Base-by-base conservation (phyloP, 768 basidiomycete genomes). In the Pleurotus tuoliensis region DNA sequence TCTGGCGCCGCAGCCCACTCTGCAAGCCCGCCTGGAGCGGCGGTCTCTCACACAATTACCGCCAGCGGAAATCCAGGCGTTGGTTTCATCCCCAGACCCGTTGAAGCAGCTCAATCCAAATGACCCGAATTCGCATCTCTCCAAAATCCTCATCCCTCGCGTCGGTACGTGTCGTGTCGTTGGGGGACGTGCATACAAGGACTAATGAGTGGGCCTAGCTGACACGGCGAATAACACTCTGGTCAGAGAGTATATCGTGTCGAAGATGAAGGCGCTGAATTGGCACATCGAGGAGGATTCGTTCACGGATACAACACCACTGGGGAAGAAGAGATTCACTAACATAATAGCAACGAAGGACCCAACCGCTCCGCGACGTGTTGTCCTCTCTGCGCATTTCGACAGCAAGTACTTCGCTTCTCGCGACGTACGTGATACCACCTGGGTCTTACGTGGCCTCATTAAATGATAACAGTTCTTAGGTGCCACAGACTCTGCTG, bases 341-440 rank as follows among this genome's bases (percentile, higher is more conserved):
- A 99, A 99, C 72, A 77, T 98, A 49, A 87, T 98, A 61, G 96
- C 94, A 30, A 98, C 97, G 9, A 97, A 97, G 68, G 89, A 98
- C 66, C 90, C 91, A n/a, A 69, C 73, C 15, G 95, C 97, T 0
- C 74, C 87, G 1, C 73, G 91, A 45, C 86, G 92, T 59, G 78
- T 99, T 34, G 78, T 96, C 13, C 69, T 99, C n/a, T 78, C 97
- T 4, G 97, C 95, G 5, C 95, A 98, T 66, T 94, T 86, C 63
- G 95, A 98, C 69, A 92, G 90, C 72, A 97, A 97, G 74, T 95
- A 83, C 71, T 94, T 88, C 62, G 73, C 86, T 0, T 69, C 67
- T 1, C 86, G 78, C 13, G 25, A 15, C 11, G 51, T 58, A 90
- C 92, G 4, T 69, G 81, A 38, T 90, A 92, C 66, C 87, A 92